phyloP scores from a whole-genome alignment of 176 grass and related monocot species.

The Canna indica region DNA sequence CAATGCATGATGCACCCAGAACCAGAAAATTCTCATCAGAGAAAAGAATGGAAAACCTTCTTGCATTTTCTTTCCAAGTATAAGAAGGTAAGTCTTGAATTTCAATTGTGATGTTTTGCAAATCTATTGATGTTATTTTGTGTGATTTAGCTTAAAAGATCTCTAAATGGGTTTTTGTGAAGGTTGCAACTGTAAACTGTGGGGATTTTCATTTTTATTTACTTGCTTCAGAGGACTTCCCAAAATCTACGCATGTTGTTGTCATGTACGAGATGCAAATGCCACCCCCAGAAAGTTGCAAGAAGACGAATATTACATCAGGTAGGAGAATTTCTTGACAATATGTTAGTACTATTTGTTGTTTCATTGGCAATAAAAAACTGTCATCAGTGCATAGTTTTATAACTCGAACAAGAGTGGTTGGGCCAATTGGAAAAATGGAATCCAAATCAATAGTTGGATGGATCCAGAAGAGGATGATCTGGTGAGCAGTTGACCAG shows the following conservation, averaged over 20 bases:
- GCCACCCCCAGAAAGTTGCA: constrained; percentile 2
- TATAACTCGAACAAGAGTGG: too few relatives aligned
- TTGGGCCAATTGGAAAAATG: too few relatives aligned
- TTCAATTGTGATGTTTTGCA: not conserved
- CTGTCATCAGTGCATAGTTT: too few relatives aligned
- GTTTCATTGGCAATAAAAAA: not conserved
- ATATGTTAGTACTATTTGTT: not conserved
- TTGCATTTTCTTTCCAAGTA: constrained; percentile 29
- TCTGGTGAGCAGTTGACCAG: too few relatives aligned
- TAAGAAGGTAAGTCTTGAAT: constrained; percentile 35
- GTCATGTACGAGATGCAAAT: constrained; percentile 28
- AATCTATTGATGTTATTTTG: constrained; percentile 3
- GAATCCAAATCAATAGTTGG: too few relatives aligned
- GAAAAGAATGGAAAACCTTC: constrained; percentile 51
- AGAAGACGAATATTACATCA: constrained; percentile 26
- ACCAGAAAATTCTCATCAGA: constrained; percentile 40
- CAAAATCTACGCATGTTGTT: constrained; percentile 45
- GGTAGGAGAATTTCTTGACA: constrained; percentile 24
- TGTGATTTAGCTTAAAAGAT: not conserved
- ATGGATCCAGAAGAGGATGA: too few relatives aligned
- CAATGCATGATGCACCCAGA: constrained; percentile 40
- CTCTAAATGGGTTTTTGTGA: constrained; percentile 8
- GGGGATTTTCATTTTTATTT: constrained; percentile 30
- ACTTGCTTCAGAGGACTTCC: constrained; percentile 22
- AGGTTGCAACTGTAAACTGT: constrained; percentile 31